Evolutionary conservation across 768 basidiomycete species (phyloP).

Genomic region (Solioccasus polychromus): DNA sequence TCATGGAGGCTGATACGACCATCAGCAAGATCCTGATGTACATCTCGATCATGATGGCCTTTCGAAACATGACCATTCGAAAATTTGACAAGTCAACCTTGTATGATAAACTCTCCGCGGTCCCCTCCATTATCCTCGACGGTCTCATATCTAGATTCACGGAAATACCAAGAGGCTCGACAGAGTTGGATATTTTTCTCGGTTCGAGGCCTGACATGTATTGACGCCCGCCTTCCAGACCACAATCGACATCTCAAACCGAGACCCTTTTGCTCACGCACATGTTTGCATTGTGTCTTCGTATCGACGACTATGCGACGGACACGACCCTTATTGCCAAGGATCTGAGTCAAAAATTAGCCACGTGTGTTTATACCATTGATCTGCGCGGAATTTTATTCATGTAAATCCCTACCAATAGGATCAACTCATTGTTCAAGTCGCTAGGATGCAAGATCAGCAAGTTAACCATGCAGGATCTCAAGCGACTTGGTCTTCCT

Average conservation of each 20-base stretch:
- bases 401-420: conserved; percentile 15
- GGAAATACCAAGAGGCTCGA: conserved; percentile 65
- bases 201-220: neutral
- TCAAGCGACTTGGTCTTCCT: conserved; percentile 66
- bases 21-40: conserved; percentile 73
- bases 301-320: conserved; percentile 72
- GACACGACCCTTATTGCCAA: conserved; percentile 66
- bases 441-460: conserved; percentile 76
- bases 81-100: conserved; percentile 50
- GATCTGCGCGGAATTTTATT: too few relatives aligned
- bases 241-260: conserved; percentile 60
- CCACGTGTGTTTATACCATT: conserved; percentile 50
- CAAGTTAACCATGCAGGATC: conserved; percentile 55
- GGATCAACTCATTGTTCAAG: conserved; percentile 70
- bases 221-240: conserved; percentile 27
- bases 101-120: conserved; percentile 51
- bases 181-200: conserved; percentile 43
- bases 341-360: conserved; percentile 65
- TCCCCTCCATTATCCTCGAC: conserved; percentile 68
- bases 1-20: neutral
- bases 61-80: conserved; percentile 47
- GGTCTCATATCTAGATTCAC: conserved; percentile 78
- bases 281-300: conserved; percentile 78
- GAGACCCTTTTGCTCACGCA: conserved; percentile 73
- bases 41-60: conserved; percentile 77